Conservation (phyloP, 805 yeast species). For the Saturnispora hagleri region DNA sequence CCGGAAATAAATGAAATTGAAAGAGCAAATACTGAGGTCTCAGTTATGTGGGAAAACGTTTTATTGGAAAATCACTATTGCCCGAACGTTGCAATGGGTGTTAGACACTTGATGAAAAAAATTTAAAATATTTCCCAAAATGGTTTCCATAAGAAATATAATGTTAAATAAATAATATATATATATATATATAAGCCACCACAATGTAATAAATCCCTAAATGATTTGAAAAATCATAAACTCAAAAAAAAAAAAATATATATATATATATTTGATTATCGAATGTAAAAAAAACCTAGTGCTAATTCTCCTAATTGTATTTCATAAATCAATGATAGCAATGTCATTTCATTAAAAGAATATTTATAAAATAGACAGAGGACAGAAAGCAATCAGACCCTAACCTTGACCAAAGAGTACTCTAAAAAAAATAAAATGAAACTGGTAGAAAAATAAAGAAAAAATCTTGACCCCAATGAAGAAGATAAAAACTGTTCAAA, state of each 20-base stretch:
- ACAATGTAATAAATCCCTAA: neutral
- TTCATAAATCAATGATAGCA: neutral
- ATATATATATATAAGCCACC: neutral
- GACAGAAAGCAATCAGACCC: neutral
- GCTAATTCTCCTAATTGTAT: neutral
- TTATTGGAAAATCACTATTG: conserved; percentile 75
- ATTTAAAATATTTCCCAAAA: conserved; percentile 15
- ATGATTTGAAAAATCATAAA: neutral
- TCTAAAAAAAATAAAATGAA: neutral
- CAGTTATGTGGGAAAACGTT: conserved; percentile 83
- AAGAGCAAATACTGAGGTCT: conserved; percentile 77
- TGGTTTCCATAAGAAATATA: neutral
- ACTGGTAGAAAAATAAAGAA: neutral
- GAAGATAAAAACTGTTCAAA: neutral
- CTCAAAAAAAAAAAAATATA: neutral
- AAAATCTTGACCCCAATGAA: neutral
- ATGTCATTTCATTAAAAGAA: neutral
- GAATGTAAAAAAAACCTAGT: neutral
- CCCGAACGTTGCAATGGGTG: conserved; percentile 69
- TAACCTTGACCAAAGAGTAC: neutral
- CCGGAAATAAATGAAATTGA: conserved; percentile 59
- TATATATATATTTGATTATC: neutral
- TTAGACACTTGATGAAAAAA: conserved; percentile 32
- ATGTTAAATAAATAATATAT: neutral
- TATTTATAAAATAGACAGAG: neutral